Evolutionary conservation across 23 red algal species (phyloP).

Genomic region (Gracilaria gracilis): DNA sequence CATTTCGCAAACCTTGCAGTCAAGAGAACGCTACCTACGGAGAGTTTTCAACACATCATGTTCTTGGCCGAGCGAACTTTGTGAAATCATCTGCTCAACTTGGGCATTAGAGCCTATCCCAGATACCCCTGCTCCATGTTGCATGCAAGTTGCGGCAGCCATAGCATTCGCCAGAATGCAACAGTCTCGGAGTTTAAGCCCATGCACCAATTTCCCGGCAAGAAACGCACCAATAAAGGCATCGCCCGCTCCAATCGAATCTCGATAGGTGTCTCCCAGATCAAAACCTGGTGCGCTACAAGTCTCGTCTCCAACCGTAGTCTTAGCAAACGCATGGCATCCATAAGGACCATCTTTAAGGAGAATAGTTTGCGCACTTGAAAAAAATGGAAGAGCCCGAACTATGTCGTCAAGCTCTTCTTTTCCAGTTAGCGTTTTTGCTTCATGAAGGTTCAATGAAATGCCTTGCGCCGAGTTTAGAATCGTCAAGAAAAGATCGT

Average conservation of each 20-base stretch:
- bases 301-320: constrained; percentile 14
- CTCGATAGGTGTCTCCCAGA: constrained; percentile 18
- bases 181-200: constrained; percentile 5
- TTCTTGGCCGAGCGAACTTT: background rate
- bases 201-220: constrained; percentile 30
- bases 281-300: constrained; percentile 32
- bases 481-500: constrained; percentile 29
- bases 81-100: background rate
- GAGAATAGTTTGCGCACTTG: constrained; percentile 9
- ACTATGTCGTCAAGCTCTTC: background rate
- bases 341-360: constrained; percentile 43
- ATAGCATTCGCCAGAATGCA: constrained; percentile 48
- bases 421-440: constrained; percentile 12
- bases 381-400: constrained; percentile 3
- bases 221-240: constrained; percentile 56
- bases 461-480: constrained; percentile 28
- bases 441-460: constrained; percentile 37
- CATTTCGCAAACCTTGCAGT: too few relatives aligned
- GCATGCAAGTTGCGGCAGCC: constrained; percentile 45
- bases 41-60: too few relatives aligned
- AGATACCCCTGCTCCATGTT: constrained; percentile 36
- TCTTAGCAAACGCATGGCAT: constrained; percentile 32
- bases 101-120: constrained; percentile 10
- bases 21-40: too few relatives aligned
- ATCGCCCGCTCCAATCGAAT: constrained; percentile 46